phyloP scores from a whole-genome alignment of 2,329 filamentous ascomycete genomes.

The Uncinocarpus reesii region DNA sequence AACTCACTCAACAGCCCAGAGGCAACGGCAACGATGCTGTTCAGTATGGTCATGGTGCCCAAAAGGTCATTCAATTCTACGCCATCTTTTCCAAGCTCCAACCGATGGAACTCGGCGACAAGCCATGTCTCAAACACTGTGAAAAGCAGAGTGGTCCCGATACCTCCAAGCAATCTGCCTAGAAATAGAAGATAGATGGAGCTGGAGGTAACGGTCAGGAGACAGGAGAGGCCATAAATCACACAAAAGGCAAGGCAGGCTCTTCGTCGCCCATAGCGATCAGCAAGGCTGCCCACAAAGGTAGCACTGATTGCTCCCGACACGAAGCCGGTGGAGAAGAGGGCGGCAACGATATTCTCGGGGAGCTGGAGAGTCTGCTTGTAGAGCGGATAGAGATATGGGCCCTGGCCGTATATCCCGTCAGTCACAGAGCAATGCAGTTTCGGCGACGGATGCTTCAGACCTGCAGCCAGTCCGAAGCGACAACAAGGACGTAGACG shows the following conservation, averaged over 20 bases:
- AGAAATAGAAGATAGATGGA: slow-evolving; percentile 40
- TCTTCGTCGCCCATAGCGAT: slow-evolving; percentile 12
- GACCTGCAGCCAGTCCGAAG: slow-evolving; percentile 17
- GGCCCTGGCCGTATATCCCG: slow-evolving; percentile 5
- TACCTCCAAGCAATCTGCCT: slow-evolving; percentile 46
- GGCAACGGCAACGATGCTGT: slow-evolving; percentile 46
- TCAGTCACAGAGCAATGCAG: neutral
- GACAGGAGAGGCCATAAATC: slow-evolving; percentile 17
- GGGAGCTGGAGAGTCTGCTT: slow-evolving; percentile 14
- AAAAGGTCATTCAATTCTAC: slow-evolving; percentile 44
- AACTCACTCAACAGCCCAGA: slow-evolving; percentile 45
- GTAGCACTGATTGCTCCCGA: slow-evolving; percentile 15
- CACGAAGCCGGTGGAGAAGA: slow-evolving; percentile 15
- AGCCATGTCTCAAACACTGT: slow-evolving; percentile 54
- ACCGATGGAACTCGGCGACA: slow-evolving; percentile 46
- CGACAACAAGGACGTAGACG: slow-evolving; percentile 14
- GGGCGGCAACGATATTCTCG: slow-evolving; percentile 12
- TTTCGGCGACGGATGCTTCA: neutral
- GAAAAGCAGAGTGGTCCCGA: slow-evolving; percentile 49
- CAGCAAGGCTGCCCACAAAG: slow-evolving; percentile 15
- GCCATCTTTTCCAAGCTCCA: slow-evolving; percentile 36
- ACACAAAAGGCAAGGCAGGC: slow-evolving; percentile 14
- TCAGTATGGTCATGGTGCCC: slow-evolving; percentile 44
- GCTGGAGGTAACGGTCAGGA: slow-evolving; percentile 25
- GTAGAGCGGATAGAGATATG: slow-evolving; percentile 16